Percentiles rank a stretch among this genome's conserved stretches.
These are phyloP conservation scores for Herpetomonas samuelpessoai DNA, from an alignment of 208 protist genomes.

Conservation along the genomic window DNA sequence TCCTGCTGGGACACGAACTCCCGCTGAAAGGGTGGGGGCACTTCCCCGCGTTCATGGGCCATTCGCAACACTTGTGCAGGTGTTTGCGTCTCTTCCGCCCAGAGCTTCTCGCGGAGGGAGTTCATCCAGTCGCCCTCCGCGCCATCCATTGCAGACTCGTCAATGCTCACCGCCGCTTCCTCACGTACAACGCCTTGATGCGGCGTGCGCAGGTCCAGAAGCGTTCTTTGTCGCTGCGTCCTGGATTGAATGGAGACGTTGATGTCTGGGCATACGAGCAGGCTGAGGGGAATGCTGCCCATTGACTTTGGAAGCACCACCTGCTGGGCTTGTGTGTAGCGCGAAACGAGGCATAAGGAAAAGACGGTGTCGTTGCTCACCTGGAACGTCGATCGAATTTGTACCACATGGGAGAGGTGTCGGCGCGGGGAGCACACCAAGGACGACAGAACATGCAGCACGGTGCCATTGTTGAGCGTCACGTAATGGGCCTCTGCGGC, in stretches of 20 bases:
- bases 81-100: not conserved
- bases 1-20: constrained; percentile 2
- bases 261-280: not conserved
- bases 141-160: not conserved
- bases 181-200: not conserved
- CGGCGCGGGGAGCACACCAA: not conserved
- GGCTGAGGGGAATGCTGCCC: not conserved
- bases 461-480: not conserved
- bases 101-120: not conserved
- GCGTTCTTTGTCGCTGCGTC: not conserved
- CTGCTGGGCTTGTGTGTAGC: not conserved
- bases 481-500: not conserved
- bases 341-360: not conserved
- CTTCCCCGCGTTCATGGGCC: not conserved
- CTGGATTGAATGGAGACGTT: not conserved
- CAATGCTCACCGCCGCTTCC: not conserved
- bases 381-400: not conserved
- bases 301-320: not conserved
- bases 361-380: not conserved
- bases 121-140: no score
- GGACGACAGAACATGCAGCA: not conserved
- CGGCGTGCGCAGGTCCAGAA: not conserved
- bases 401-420: not conserved
- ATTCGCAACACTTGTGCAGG: not conserved
- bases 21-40: not conserved